These are phyloP conservation scores for Climacium dendroides DNA, from an alignment of 225 moss, liverwort and hornwort genomes.

Conservation along the genomic window DNA sequence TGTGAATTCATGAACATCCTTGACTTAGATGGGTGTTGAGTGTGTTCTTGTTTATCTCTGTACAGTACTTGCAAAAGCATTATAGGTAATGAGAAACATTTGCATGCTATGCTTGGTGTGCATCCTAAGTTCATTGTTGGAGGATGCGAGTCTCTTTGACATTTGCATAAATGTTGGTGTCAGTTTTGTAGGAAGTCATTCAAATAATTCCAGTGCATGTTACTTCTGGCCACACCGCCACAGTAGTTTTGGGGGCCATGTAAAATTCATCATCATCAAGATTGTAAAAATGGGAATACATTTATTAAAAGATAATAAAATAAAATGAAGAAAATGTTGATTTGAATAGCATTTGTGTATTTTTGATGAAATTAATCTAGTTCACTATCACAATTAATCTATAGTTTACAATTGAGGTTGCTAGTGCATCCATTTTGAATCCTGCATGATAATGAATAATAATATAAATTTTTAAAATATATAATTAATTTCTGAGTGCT, in stretches of 20 bases:
- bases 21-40: background rate
- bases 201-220: background rate
- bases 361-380: background rate
- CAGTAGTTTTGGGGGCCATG: rapidly evolving
- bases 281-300: background rate
- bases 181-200: background rate
- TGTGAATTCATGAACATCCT: background rate
- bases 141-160: background rate
- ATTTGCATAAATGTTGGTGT: background rate
- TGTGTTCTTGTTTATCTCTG: background rate
- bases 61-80: background rate
- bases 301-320: too few species aligned
- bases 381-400: background rate
- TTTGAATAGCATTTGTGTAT: background rate
- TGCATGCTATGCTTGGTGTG: background rate
- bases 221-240: background rate
- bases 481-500: rapidly evolving
- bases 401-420: background rate
- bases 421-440: background rate
- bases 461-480: background rate
- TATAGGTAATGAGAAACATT: background rate
- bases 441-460: background rate
- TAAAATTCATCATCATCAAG: background rate
- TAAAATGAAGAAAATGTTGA: background rate
- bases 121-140: background rate